Evolutionary conservation across 257 asterid genomes (phyloP), one percentile per base, ranked within the genome.

Genomic region (Nicotiana tomentosiformis): DNA sequence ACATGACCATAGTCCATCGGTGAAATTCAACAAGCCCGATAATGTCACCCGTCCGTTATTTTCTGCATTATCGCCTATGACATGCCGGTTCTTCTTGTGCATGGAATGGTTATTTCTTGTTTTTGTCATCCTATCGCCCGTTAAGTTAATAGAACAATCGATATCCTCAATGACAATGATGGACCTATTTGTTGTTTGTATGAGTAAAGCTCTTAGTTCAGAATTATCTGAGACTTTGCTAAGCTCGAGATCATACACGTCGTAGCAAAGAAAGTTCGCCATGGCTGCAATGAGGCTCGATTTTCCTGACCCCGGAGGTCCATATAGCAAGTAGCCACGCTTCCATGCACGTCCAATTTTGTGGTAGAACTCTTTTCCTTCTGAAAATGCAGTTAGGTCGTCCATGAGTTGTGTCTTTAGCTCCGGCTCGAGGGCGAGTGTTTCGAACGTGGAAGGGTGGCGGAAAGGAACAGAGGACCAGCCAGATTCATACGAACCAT

Each of bases 201-300:
- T 83, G 0, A 89, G 88, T 86, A 92, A 33, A 39, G 89, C 89
- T 66, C 92, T 87, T 0, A 92, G 86, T 77, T 89, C 92, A 0
- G 91, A 89, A 78, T 89, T 88, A 70, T 86, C 88, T 0, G 77
- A 60, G 17, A 92, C 90, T 77, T 90, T 89, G 78, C 88, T 88
- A 0, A 92, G 87, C 79, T 92, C 93, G 5, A 92, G 89, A 83
- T 92, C 96, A 60, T 89, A 90, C 14, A 92, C 92, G 30, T 92
- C 92, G 66, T 86, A 92, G 60, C 88, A 69, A 2, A 92, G 90
- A 26, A 77, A 85, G 64, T 89, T 92, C 4, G 93, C 91, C 86
- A 90, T 89, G 10, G 96, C 94, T 10, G 96, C 96, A 76, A 92
- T 92, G 33, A 89, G 89, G 29, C 94, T 89, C 3, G 94, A 92